A percentile compares a stretch with the other conserved stretches of the same genome.
Conservation (phyloP, 805 yeast genomes). For the Candida corydali region DNA sequence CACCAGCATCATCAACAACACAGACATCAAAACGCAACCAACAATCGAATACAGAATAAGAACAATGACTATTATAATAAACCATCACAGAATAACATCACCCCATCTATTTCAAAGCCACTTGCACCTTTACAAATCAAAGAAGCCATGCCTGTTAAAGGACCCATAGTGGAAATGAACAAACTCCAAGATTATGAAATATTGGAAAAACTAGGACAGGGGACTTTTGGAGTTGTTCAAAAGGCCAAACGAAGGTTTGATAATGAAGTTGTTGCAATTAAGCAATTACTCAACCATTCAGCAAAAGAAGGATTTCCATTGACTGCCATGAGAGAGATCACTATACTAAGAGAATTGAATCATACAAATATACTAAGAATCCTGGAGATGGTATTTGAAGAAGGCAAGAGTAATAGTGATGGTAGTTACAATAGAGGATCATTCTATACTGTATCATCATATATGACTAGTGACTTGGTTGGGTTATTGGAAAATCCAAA, state of each 20-base stretch:
- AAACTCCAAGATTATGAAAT: constrained; percentile 27
- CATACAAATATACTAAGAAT: constrained; percentile 74
- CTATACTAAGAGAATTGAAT: constrained; percentile 65
- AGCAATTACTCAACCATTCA: constrained; percentile 74
- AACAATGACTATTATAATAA: neutral
- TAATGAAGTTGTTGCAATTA: constrained; percentile 73
- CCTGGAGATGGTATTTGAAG: constrained; percentile 64
- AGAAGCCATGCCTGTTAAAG: neutral
- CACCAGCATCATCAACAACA: neutral
- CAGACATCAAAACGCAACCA: neutral
- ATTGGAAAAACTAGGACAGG: constrained; percentile 39
- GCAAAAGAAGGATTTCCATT: constrained; percentile 85
- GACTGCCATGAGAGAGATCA: constrained; percentile 90
- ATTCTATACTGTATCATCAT: constrained; percentile 87
- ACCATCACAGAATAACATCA: neutral
- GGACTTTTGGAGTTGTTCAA: constrained; percentile 69
- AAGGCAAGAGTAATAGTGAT: constrained; percentile 28
- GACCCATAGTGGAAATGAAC: constrained; percentile 21
- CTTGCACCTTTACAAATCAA: neutral
- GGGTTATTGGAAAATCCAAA: constrained; percentile 82
- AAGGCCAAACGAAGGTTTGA: constrained; percentile 62
- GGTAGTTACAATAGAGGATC: constrained; percentile 35
- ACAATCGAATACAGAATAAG: constrained; percentile 1
- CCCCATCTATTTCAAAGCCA: neutral
- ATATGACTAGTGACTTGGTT: constrained; percentile 87